phyloP scores from a whole-genome alignment of 352 stramenopile genomes.

The Pythium monospermum region DNA sequence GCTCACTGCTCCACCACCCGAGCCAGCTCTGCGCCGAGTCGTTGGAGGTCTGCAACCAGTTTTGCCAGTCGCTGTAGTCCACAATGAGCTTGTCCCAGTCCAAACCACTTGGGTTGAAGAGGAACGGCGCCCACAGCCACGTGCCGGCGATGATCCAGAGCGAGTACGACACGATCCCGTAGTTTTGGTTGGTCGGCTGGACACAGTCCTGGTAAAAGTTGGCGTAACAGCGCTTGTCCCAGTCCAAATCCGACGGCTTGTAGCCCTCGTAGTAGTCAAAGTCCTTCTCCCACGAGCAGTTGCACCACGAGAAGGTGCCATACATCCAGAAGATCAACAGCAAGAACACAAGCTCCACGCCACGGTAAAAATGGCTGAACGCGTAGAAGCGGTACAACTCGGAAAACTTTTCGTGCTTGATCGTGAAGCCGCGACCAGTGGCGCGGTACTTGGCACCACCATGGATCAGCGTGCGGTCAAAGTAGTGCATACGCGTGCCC shows the following conservation, averaged over 20 bases:
- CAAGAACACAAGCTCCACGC: conserved; percentile 90
- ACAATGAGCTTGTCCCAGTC: conserved; percentile 96
- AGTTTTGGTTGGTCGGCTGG: conserved; percentile 93
- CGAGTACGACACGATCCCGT: conserved; percentile 96
- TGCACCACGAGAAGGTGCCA: conserved; percentile 91
- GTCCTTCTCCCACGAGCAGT: conserved; percentile 76
- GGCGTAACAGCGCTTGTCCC: conserved; percentile 63
- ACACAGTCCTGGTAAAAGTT: conserved; percentile 87
- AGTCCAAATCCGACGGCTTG: conserved; percentile 63
- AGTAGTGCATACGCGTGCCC: conserved; percentile 97
- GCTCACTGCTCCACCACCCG: conserved; percentile 77
- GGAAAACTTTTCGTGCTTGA: conserved; percentile 96
- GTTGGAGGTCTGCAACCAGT: conserved; percentile 88
- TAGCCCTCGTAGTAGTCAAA: conserved; percentile 62
- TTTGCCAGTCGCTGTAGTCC: conserved; percentile 92
- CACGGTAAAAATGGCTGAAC: conserved; percentile 96
- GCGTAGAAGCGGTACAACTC: conserved; percentile 97
- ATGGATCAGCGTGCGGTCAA: conserved; percentile 96
- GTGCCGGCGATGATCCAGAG: conserved; percentile 91
- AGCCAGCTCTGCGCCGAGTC: conserved; percentile 82
- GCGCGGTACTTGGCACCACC: conserved; percentile 96
- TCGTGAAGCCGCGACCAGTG: conserved; percentile 97
- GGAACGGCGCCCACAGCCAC: conserved; percentile 80
- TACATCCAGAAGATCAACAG: conserved; percentile 78
- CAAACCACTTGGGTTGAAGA: conserved; percentile 96